Base-by-base conservation (phyloP, 805 yeast species). In the Nakazawaea pomicola region DNA sequence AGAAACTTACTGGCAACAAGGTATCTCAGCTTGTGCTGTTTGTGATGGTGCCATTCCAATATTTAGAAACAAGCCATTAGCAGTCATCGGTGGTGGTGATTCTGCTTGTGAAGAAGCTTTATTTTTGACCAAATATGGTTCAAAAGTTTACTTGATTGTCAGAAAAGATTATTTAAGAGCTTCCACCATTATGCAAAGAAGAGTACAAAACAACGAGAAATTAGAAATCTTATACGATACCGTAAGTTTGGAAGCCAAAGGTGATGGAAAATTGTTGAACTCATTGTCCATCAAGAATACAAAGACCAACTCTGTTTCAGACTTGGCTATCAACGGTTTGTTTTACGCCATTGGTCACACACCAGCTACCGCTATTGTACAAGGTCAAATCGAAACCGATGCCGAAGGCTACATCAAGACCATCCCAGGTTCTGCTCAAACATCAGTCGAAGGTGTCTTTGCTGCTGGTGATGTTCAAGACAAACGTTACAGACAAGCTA, bases 381-480 rank as follows among this genome's bases (percentile, higher is more conserved):
- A 72, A 49, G 78, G 73, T 47, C 96, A 88, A 69, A 53, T 90
- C 36, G 86, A 88, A 42, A 76, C 87, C 29, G 96, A 91, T 62
- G 95, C 77, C 41, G 75, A 78, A 40, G 98, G 98, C 32, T 93
- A 93, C 70, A 76, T 93, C 57, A 69, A 77, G 60, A 93, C 99
- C 49, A 70, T 72, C 31, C 96, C 98, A 54, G 99, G 98, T 48
- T 70, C 95, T 16, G 70, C 98, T 14, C 65, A 70, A 54, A 93
- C 99, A 36, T 80, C 95, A 11, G 76, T 91, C 45, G 77, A 76
- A 57, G 98, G 97, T 61, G 86, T 93, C 47, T 93, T 84, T 54
- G 99, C 99, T 46, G 99, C 99, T 46, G 99, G 99, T 68, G 99
- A 93, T 60, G 99, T 93, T 44, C 99, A 93, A 68, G 99, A 93